Base-by-base conservation (phyloP, 2,329 filamentous ascomycete genomes). In the Calonectria henricotiae region DNA sequence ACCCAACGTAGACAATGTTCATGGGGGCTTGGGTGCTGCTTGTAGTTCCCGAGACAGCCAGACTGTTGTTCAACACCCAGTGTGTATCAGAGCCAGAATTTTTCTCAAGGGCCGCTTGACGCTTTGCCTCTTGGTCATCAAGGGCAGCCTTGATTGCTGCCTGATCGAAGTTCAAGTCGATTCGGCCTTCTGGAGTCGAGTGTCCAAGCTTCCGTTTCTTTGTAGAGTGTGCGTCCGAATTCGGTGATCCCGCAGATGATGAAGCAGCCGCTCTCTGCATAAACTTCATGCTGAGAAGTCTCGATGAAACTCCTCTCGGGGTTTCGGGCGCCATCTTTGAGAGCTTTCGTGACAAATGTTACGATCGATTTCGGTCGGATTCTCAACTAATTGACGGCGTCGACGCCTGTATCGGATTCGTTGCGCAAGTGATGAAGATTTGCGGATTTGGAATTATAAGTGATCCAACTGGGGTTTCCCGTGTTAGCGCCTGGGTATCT, bases 201-300 rank as follows among this genome's bases (percentile, higher is more conserved):
- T 81, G 73, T 70, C 83, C 70, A 70, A 83, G 62, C 78, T 92
- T 93, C 73, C 90, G 88, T 74, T 91, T 90, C 82, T 95, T 95
- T 15, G 88, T 83, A 69, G 82, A 87, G 78, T 80, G 89, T 20
- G 87, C 85, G 23, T 89, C 86, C 61, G 83, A 82, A 76, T 85
- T 79, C 73, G 88, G 81, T 70, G 84, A 85, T 20, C 85, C 80
- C 62, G 82, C 79, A 70, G 78, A 83, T 39, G 85, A 85, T 27
- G 91, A 89, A 61, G 92, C 90, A 61, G 91, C 92, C 72, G 93
- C 93, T 78, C 95, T 90, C 86, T 97, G 95, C 95, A 98, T 98
- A 81, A 98, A 98, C 86, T 97, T 97, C 95, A 98, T 98, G 43
- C 93, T 95, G 79, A 97, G 87, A 58, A 98, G 91, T 75, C 95